A percentile compares a stretch with the other conserved stretches of the same genome.
Conservation (phyloP, 2,329 filamentous ascomycete species). For the Paraphaeosphaeria sporulosa region DNA sequence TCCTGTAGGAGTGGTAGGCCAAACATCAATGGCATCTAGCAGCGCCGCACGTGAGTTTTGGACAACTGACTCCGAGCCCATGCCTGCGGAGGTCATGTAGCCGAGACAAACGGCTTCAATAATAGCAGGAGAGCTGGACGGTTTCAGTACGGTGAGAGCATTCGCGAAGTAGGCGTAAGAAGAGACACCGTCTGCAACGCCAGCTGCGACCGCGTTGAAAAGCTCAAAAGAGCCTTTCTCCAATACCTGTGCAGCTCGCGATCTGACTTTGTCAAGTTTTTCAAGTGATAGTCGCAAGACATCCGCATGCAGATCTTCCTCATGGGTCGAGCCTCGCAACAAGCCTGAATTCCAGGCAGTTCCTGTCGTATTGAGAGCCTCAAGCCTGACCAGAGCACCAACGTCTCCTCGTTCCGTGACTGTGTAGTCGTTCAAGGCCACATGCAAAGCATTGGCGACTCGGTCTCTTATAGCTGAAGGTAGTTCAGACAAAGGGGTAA, state of each 20-base stretch:
- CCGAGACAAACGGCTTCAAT: constrained; percentile 66
- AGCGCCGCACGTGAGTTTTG: constrained; percentile 73
- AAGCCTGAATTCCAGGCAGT: constrained; percentile 41
- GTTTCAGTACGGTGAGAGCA: constrained; percentile 53
- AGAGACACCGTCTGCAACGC: constrained; percentile 55
- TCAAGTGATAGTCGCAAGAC: constrained; percentile 79
- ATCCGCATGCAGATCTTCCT: constrained; percentile 43
- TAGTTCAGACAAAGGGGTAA: constrained; percentile 1
- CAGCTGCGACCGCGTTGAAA: constrained; percentile 13
- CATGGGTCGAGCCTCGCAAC: constrained; percentile 19
- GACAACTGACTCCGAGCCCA: constrained; percentile 78
- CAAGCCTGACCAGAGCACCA: constrained; percentile 82
- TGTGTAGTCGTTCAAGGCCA: constrained; percentile 83
- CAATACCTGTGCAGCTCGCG: constrained; percentile 38
- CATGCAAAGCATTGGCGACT: constrained; percentile 41
- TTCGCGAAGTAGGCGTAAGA: constrained; percentile 66
- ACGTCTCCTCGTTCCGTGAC: constrained; percentile 89
- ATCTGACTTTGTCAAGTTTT: constrained; percentile 86
- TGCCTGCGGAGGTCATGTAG: constrained; percentile 75
- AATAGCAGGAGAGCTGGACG: constrained; percentile 17
- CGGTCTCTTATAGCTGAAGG: constrained; percentile 26
- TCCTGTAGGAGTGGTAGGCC: constrained; percentile 24
- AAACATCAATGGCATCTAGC: constrained; percentile 50
- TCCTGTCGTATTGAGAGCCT: constrained; percentile 75
- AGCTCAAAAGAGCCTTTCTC: constrained; percentile 35